phyloP scores from a whole-genome alignment of 2,329 filamentous ascomycete genomes.

The Arachnopeziza araneosa region DNA sequence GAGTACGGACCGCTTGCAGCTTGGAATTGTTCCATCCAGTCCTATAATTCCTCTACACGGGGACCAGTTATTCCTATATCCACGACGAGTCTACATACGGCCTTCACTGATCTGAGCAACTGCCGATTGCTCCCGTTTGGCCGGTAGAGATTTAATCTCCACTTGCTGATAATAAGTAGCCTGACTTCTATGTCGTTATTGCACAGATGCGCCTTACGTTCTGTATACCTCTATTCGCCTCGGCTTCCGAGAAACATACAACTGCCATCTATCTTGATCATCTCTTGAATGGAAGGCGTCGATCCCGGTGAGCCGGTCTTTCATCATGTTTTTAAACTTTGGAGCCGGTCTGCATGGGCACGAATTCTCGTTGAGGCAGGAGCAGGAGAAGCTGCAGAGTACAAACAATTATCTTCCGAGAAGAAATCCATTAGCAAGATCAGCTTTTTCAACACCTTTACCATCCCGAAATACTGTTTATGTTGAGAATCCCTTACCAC shows the following conservation, averaged over 20 bases:
- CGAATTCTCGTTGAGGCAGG: conserved; percentile 19
- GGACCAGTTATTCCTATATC: neutral
- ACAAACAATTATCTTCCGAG: conserved; percentile 13
- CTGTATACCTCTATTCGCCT: neutral
- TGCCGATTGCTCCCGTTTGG: neutral
- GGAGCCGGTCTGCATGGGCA: conserved; percentile 26
- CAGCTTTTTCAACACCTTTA: conserved; percentile 27
- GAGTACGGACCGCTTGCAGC: neutral
- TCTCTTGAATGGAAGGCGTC: neutral
- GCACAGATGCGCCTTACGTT: neutral
- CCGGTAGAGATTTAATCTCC: neutral
- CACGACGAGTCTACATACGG: neutral
- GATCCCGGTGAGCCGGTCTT: neutral
- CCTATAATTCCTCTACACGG: neutral
- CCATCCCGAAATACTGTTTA: conserved; percentile 20
- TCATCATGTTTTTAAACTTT: conserved; percentile 29
- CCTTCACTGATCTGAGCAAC: neutral
- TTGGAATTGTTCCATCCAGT: neutral
- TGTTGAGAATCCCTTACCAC: conserved; percentile 15
- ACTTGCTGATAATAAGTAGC: neutral
- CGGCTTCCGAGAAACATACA: neutral
- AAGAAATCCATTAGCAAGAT: conserved; percentile 24
- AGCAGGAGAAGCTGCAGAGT: neutral
- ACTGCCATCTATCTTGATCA: neutral
- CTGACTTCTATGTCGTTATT: neutral